These are phyloP conservation scores for Haplographium delicatum DNA, from an alignment of 495 filamentous ascomycete species.

Conservation along the genomic window DNA sequence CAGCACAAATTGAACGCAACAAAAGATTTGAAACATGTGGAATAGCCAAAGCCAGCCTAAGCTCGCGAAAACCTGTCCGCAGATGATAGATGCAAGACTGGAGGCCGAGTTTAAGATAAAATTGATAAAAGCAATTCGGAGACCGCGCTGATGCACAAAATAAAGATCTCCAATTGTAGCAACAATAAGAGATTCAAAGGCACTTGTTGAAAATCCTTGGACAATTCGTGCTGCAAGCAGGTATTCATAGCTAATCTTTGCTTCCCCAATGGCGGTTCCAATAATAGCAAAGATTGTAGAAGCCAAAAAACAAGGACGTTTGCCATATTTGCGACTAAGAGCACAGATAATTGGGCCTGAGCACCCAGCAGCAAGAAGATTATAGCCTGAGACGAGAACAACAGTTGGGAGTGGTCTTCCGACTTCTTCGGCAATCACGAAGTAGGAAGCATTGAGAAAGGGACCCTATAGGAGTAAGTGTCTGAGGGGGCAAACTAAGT, in stretches of 20 bases:
- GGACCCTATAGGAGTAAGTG: neutral
- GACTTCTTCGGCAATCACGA: neutral
- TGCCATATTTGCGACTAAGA: slow-evolving; percentile 50
- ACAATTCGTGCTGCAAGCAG: slow-evolving; percentile 29
- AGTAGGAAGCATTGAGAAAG: slow-evolving; percentile 2
- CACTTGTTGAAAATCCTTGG: slow-evolving; percentile 21
- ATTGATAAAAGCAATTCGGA: slow-evolving; percentile 26
- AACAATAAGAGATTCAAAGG: slow-evolving; percentile 46
- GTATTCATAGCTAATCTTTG: slow-evolving; percentile 37
- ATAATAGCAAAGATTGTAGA: slow-evolving; percentile 46
- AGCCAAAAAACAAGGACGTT: slow-evolving; percentile 51
- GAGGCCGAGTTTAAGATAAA: slow-evolving; percentile 26
- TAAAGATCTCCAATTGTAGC: slow-evolving; percentile 43
- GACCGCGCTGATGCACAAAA: slow-evolving; percentile 39
- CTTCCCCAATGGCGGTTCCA: slow-evolving; percentile 42
- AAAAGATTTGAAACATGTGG: slow-evolving; percentile 27
- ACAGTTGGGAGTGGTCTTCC: neutral
- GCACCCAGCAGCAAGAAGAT: neutral
- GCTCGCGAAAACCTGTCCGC: slow-evolving; percentile 28
- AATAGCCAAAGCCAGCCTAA: slow-evolving; percentile 30
- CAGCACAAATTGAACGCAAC: slow-evolving; percentile 24
- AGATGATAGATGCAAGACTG: slow-evolving; percentile 29
- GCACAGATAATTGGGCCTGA: slow-evolving; percentile 28
- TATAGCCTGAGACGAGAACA: neutral
- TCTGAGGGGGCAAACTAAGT: neutral